A percentile compares a stretch with the other conserved stretches of the same genome.
Evolutionary conservation across 2,329 filamentous ascomycete genomes (phyloP).

Genomic region (Penicillium sp.): DNA sequence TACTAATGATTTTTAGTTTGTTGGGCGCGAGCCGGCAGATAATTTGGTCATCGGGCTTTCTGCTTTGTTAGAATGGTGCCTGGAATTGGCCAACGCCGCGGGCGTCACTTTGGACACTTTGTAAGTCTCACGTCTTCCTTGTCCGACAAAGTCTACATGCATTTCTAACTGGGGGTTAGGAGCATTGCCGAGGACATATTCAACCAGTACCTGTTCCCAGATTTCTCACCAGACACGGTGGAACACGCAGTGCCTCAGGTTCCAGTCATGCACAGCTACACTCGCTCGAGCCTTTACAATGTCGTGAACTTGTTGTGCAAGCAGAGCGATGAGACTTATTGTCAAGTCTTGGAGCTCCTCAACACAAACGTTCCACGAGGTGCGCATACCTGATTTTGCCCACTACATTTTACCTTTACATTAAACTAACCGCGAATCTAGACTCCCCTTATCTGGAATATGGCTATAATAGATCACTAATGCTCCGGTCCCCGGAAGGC

Average conservation of each 20-base stretch:
- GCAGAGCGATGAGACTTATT: slow-evolving; percentile 49
- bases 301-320: slow-evolving; percentile 60
- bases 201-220: slow-evolving; percentile 66
- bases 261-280: slow-evolving; percentile 55
- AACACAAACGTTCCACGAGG: slow-evolving; percentile 54
- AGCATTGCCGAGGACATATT: slow-evolving; percentile 57
- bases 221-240: slow-evolving; percentile 39
- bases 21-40: slow-evolving; percentile 48
- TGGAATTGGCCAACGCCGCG: slow-evolving; percentile 40
- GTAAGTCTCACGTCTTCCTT: slow-evolving; percentile 23
- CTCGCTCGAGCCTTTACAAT: slow-evolving; percentile 61
- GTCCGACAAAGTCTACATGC: neutral
- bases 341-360: slow-evolving; percentile 54
- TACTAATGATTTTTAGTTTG: slow-evolving; percentile 39
- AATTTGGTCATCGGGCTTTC: slow-evolving; percentile 46
- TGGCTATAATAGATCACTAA: slow-evolving; percentile 64
- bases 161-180: slow-evolving; percentile 25
- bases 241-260: slow-evolving; percentile 37
- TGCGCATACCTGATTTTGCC: slow-evolving; percentile 18
- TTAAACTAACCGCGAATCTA: neutral
- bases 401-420: neutral
- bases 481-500: slow-evolving; percentile 72
- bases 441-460: slow-evolving; percentile 52
- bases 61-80: slow-evolving; percentile 44
- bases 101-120: slow-evolving; percentile 36